Conservation (phyloP, 2,329 filamentous ascomycete species). For the Fusarium papillatum region DNA sequence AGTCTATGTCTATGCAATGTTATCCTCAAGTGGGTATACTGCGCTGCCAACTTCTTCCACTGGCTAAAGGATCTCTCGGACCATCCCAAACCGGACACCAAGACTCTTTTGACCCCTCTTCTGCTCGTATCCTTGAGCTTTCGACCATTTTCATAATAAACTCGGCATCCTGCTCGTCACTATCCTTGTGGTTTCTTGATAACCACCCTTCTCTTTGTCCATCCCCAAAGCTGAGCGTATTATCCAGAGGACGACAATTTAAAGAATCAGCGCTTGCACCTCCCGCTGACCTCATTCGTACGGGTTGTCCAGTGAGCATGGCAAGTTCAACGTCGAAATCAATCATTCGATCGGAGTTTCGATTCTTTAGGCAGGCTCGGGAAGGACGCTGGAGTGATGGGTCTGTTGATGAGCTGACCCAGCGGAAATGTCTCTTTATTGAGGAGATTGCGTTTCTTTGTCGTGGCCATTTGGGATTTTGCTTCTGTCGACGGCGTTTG, state of each 20-base stretch:
- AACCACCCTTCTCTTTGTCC: constrained; percentile 35
- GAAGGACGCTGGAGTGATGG: constrained; percentile 9
- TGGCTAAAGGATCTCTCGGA: constrained; percentile 32
- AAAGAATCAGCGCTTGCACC: constrained; percentile 9
- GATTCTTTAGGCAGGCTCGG: not conserved
- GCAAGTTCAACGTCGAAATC: constrained; percentile 38
- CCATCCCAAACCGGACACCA: constrained; percentile 42
- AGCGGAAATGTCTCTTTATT: constrained; percentile 28
- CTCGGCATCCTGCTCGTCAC: constrained; percentile 13
- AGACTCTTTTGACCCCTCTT: constrained; percentile 32
- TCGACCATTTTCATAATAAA: constrained; percentile 40
- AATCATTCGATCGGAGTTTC: constrained; percentile 17
- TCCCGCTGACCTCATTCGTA: constrained; percentile 10
- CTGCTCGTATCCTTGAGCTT: constrained; percentile 26
- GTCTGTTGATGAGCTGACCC: constrained; percentile 26
- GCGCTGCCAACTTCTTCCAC: constrained; percentile 28
- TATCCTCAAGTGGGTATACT: constrained; percentile 17
- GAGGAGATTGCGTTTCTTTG: not conserved
- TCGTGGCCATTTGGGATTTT: not conserved
- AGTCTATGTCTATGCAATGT: not conserved
- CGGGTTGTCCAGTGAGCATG: constrained; percentile 36
- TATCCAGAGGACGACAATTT: constrained; percentile 16
- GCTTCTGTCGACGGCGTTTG: constrained; percentile 14
- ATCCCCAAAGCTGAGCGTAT: constrained; percentile 29
- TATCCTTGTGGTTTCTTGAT: not conserved